A percentile compares a stretch with the other conserved stretches of the same genome.
These are phyloP conservation scores for Ustilago xerochloae DNA, from an alignment of 1,284 basidiomycete species.

Conservation along the genomic window DNA sequence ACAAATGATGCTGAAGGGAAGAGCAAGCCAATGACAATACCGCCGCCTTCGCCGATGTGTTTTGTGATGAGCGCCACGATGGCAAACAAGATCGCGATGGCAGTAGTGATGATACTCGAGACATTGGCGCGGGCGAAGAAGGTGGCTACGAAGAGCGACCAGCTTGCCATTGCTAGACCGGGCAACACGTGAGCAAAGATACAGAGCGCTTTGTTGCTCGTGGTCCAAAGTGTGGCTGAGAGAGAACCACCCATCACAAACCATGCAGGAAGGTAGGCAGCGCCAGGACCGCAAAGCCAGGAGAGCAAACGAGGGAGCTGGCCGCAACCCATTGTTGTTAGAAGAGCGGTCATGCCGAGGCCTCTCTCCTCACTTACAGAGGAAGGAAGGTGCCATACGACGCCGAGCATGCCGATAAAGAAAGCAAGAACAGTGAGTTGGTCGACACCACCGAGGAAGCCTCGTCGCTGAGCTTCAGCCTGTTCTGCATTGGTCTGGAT, in stretches of 20 bases:
- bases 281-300: constrained; percentile 39
- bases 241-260: constrained; percentile 74
- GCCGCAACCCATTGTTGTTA: constrained; percentile 44
- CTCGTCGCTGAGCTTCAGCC: constrained; percentile 73
- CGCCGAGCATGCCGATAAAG: constrained; percentile 80
- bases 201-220: constrained; percentile 75
- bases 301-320: constrained; percentile 39
- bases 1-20: constrained; percentile 81
- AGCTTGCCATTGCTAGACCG: constrained; percentile 77
- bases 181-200: constrained; percentile 77
- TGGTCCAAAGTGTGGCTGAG: constrained; percentile 76
- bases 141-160: constrained; percentile 77
- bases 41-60: constrained; percentile 71
- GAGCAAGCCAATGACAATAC: constrained; percentile 76
- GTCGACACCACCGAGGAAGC: constrained; percentile 12
- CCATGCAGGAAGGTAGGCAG: constrained; percentile 76
- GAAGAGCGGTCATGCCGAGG: constrained; percentile 39
- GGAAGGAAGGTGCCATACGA: constrained; percentile 70
- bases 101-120: constrained; percentile 77
- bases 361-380: constrained; percentile 69
- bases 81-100: constrained; percentile 76
- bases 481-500: constrained; percentile 77
- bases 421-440: constrained; percentile 37
- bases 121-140: constrained; percentile 80
- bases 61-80: constrained; percentile 76